Evolutionary conservation across 331 rosid genomes (phyloP).

Genomic region (Pyrus hybrid): DNA sequence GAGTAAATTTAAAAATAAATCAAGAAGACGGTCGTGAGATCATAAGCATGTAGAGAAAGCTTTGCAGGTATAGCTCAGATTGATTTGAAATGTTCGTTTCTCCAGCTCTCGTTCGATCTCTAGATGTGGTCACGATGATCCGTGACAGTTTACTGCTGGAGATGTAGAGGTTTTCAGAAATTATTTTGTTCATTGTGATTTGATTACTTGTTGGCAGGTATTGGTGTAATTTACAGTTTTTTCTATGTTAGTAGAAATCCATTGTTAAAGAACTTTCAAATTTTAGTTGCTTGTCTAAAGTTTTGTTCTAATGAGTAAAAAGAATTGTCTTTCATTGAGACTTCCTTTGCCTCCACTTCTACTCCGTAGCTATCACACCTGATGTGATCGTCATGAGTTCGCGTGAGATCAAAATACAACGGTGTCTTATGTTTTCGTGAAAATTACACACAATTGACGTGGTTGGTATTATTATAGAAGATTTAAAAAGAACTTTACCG

Average conservation of each 20-base stretch:
- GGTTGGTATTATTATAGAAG: too few relatives aligned
- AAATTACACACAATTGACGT: too few relatives aligned
- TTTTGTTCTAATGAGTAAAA: neutral
- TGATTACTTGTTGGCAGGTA: neutral
- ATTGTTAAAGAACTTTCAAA: neutral
- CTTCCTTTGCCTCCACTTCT: too few relatives aligned
- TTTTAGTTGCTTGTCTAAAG: neutral
- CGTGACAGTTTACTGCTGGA: neutral
- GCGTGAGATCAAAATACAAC: too few relatives aligned
- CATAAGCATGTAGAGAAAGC: neutral
- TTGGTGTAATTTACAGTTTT: slow-evolving; percentile 3
- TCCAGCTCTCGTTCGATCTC: slow-evolving; percentile 6
- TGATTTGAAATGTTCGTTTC: slow-evolving; percentile 22
- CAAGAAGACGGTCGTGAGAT: neutral
- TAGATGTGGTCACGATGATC: slow-evolving; percentile 10
- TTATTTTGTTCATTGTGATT: neutral
- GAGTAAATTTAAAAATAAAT: neutral
- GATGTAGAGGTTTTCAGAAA: neutral
- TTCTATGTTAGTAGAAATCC: neutral
- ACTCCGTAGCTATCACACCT: too few relatives aligned
- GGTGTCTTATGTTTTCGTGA: too few relatives aligned
- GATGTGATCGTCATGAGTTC: too few relatives aligned
- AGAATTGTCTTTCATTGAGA: neutral
- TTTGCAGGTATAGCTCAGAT: slow-evolving; percentile 7
- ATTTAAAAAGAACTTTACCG: too few relatives aligned